Evolutionary conservation across 2,329 filamentous ascomycete genomes (phyloP).

Genomic region (Alternaria sp.): DNA sequence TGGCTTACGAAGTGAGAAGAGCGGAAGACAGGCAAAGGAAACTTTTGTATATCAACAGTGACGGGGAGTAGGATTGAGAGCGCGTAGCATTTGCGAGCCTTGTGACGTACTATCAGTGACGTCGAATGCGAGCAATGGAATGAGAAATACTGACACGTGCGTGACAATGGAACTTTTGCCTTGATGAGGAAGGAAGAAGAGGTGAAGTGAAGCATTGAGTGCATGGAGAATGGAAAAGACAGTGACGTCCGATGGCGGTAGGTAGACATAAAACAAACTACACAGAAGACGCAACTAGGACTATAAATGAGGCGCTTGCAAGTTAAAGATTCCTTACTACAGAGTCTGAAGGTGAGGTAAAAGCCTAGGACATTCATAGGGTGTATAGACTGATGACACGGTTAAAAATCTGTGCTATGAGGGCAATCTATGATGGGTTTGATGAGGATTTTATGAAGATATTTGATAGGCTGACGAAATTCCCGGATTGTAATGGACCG

Average conservation of each 20-base stretch:
- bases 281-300: not conserved
- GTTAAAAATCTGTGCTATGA: too few species aligned
- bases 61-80: not conserved
- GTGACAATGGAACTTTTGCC: not conserved
- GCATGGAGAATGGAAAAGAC: not conserved
- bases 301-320: not conserved
- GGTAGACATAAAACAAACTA: not conserved
- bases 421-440: too few species aligned
- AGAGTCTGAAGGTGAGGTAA: fast-evolving
- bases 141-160: not conserved
- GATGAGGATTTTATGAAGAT: too few species aligned
- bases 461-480: too few species aligned
- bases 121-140: not conserved
- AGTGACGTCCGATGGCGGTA: not conserved
- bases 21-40: not conserved
- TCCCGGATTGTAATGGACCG: too few species aligned
- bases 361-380: not conserved
- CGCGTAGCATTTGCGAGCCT: not conserved
- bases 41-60: not conserved
- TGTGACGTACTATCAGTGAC: not conserved
- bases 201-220: not conserved
- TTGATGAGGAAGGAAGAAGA: not conserved
- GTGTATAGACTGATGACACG: too few species aligned
- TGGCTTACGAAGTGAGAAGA: not conserved
- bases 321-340: not conserved